Percentiles rank a stretch among this genome's conserved stretches.
These are phyloP conservation scores for Russula olivacea DNA, from an alignment of 768 basidiomycete species.

Conservation along the genomic window DNA sequence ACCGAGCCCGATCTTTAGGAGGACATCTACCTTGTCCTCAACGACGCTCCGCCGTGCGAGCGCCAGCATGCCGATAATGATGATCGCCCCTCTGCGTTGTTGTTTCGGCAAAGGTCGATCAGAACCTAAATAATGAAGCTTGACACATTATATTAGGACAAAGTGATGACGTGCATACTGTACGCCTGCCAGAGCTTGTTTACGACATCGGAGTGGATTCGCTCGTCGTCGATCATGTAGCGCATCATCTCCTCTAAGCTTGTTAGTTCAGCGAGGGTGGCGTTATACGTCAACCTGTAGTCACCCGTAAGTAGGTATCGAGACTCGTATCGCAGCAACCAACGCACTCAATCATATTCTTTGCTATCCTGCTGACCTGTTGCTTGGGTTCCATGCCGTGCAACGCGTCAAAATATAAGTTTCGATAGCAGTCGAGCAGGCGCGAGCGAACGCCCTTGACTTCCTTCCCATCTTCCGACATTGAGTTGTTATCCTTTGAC, in stretches of 20 bases:
- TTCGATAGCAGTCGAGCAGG: conserved; percentile 83
- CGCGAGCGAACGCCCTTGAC: conserved; percentile 83
- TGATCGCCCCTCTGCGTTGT: conserved; percentile 92
- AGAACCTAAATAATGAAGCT: conserved; percentile 46
- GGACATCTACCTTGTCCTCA: conserved; percentile 72
- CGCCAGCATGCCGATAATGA: conserved; percentile 96
- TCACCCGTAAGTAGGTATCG: conserved; percentile 1
- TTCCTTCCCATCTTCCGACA: conserved; percentile 70
- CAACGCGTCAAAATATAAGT: conserved; percentile 81
- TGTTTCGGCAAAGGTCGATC: conserved; percentile 65
- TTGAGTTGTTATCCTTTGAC: conserved; percentile 84
- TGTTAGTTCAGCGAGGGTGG: conserved; percentile 91
- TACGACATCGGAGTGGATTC: conserved; percentile 79
- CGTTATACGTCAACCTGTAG: conserved; percentile 78
- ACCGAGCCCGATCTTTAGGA: conserved; percentile 85
- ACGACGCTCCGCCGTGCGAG: conserved; percentile 74
- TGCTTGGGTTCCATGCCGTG: conserved; percentile 71
- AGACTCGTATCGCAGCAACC: neutral
- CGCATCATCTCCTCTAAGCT: conserved; percentile 96
- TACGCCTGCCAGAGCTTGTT: conserved; percentile 95
- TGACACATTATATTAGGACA: neutral
- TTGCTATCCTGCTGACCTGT: conserved; percentile 87
- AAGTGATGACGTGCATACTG: conserved; percentile 46
- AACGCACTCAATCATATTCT: conserved; percentile 92
- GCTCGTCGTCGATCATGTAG: conserved; percentile 88